Conservation (phyloP, 495 filamentous ascomycete species). For the Mytilinidion resinicola region DNA sequence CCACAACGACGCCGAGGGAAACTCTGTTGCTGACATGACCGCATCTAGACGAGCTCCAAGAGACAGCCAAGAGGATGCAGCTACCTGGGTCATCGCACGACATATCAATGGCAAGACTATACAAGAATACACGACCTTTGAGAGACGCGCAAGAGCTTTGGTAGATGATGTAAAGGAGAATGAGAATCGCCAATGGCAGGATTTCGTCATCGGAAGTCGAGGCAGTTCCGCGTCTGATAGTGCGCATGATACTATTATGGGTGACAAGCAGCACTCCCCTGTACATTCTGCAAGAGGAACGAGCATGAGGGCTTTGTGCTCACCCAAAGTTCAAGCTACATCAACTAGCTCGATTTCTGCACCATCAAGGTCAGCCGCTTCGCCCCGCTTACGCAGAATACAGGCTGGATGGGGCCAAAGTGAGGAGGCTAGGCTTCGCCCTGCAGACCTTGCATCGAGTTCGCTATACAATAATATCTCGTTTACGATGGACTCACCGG, state of each 20-base stretch:
- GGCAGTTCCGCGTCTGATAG: neutral
- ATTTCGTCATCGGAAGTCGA: slow-evolving; percentile 14
- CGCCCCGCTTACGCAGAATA: neutral
- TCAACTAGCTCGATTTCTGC: neutral
- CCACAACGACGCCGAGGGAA: neutral
- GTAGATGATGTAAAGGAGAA: neutral
- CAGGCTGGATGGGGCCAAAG: neutral
- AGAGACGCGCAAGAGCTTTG: neutral
- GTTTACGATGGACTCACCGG: neutral
- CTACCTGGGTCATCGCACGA: neutral
- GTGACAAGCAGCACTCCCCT: neutral
- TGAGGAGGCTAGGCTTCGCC: neutral
- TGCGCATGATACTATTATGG: neutral
- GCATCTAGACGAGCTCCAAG: neutral
- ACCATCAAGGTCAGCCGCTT: neutral
- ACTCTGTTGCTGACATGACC: neutral
- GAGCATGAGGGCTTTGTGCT: no score
- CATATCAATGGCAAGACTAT: neutral
- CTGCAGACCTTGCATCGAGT: neutral
- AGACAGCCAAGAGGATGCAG: neutral
- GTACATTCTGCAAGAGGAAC: neutral
- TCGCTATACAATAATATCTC: slow-evolving; percentile 1
- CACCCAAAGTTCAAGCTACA: no score
- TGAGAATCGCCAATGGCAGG: slow-evolving; percentile 12
- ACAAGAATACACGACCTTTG: neutral